These are phyloP conservation scores for Monilinia laxa DNA, from an alignment of 2,329 filamentous ascomycete species.

Conservation along the genomic window DNA sequence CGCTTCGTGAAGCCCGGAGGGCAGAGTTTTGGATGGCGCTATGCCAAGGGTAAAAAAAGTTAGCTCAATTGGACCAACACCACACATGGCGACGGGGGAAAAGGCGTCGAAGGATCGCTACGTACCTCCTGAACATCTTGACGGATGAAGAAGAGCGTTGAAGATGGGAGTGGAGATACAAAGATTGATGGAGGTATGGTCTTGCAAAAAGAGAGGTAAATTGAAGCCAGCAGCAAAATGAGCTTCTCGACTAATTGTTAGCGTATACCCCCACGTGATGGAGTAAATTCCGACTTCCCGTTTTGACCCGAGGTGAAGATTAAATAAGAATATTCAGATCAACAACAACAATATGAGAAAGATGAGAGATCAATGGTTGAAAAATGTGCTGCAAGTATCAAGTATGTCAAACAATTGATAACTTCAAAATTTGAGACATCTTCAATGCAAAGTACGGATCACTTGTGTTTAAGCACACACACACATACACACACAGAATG, in stretches of 20 bases:
- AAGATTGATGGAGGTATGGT: conserved; percentile 45
- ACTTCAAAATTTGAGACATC: neutral
- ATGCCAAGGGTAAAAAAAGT: conserved; percentile 42
- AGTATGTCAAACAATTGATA: neutral
- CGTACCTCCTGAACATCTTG: conserved; percentile 84
- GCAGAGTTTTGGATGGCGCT: conserved; percentile 68
- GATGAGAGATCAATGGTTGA: conserved; percentile 1
- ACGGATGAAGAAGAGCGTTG: conserved; percentile 66
- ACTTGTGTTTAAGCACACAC: neutral
- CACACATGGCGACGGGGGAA: conserved; percentile 24
- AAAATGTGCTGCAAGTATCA: neutral
- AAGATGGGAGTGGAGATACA: conserved; percentile 58
- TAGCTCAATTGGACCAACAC: conserved; percentile 49
- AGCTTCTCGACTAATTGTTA: conserved; percentile 42
- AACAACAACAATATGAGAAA: neutral
- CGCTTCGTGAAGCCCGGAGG: conserved; percentile 58
- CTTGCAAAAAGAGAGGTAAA: conserved; percentile 24
- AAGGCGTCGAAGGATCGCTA: conserved; percentile 41
- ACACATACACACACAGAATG: neutral
- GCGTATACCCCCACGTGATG: conserved; percentile 25
- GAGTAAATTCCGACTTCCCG: conserved; percentile 12
- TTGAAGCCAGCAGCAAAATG: conserved; percentile 29
- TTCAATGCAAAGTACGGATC: neutral
- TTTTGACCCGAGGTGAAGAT: conserved; percentile 21
- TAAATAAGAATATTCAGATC: conserved; percentile 2